These are phyloP conservation scores for Fraxinus americana DNA, from an alignment of 257 asterid species.

Conservation along the genomic window DNA sequence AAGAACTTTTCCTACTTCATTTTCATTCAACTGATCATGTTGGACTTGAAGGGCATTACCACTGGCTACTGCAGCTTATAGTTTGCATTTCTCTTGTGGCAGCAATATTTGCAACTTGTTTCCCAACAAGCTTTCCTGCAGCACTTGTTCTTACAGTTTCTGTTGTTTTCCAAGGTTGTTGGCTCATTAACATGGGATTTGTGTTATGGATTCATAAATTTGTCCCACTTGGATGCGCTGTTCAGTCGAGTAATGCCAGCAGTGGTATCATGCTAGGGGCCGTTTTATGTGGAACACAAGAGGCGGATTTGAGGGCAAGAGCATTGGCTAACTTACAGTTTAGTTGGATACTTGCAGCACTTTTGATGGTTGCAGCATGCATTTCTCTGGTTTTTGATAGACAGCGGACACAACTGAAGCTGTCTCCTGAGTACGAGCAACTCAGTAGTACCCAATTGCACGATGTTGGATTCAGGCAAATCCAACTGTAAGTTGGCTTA, in stretches of 20 bases:
- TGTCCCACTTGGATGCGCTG: slow-evolving; percentile 56
- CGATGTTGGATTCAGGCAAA: slow-evolving; percentile 40
- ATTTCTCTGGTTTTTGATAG: slow-evolving; percentile 44
- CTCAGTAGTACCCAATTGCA: slow-evolving; percentile 40
- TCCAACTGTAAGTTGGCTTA: slow-evolving; percentile 34
- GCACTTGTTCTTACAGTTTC: slow-evolving; percentile 64
- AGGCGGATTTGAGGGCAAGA: slow-evolving; percentile 61
- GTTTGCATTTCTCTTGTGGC: slow-evolving; percentile 63
- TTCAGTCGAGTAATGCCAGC: slow-evolving; percentile 19
- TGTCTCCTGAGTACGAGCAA: slow-evolving; percentile 52
- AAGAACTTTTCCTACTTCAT: slow-evolving; percentile 79
- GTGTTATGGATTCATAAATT: slow-evolving; percentile 63
- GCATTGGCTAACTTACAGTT: slow-evolving; percentile 82
- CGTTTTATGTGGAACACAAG: slow-evolving; percentile 49
- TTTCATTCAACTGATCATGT: slow-evolving; percentile 77
- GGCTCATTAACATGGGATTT: slow-evolving; percentile 85
- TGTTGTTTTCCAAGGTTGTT: slow-evolving; percentile 74
- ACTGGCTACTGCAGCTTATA: slow-evolving; percentile 77
- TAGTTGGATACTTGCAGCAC: slow-evolving; percentile 71
- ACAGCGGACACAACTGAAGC: slow-evolving; percentile 32
- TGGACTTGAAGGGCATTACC: slow-evolving; percentile 91
- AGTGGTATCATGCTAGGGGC: slow-evolving; percentile 43
- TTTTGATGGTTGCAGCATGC: slow-evolving; percentile 42
- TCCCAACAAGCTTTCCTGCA: slow-evolving; percentile 61
- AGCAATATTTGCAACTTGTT: slow-evolving; percentile 40